A percentile compares a stretch with the other conserved stretches of the same genome.
These are phyloP conservation scores for Tricholoma matsutake DNA, from an alignment of 768 basidiomycete genomes.

Conservation along the genomic window DNA sequence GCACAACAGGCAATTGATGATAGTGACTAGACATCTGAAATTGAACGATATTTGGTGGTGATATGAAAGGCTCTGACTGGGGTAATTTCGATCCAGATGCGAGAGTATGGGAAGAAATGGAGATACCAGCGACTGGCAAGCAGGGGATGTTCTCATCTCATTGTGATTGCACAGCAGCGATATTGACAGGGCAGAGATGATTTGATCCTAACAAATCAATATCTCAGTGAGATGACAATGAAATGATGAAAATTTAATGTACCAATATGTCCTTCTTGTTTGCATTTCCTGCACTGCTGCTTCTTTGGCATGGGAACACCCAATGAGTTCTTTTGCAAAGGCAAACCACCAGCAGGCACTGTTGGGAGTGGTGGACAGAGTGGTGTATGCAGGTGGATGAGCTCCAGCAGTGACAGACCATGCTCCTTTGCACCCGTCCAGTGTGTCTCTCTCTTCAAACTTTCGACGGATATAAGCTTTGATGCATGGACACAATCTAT, in stretches of 20 bases:
- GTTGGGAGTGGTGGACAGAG: not conserved
- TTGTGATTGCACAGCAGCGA: not conserved
- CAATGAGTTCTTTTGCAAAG: not conserved
- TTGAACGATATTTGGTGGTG: not conserved
- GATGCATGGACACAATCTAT: not conserved
- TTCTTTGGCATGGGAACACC: not conserved
- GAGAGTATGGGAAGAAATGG: too few species aligned
- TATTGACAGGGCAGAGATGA: not conserved
- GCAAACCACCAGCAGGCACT: not conserved
- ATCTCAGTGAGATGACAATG: not conserved
- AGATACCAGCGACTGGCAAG: too few species aligned
- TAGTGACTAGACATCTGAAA: not conserved
- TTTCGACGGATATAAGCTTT: not conserved
- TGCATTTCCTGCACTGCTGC: not conserved
- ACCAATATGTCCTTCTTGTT: not conserved
- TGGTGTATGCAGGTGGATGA: not conserved
- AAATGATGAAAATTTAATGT: not conserved
- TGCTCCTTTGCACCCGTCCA: not conserved
- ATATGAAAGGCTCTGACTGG: too few species aligned
- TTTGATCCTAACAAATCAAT: not conserved
- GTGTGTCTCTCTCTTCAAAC: conserved; percentile 3
- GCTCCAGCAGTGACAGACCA: not conserved
- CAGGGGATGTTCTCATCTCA: too few species aligned
- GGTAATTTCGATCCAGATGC: too few species aligned
- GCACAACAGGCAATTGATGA: not conserved